phyloP scores from a whole-genome alignment of 495 filamentous ascomycete genomes.

The Penicillium lividum region DNA sequence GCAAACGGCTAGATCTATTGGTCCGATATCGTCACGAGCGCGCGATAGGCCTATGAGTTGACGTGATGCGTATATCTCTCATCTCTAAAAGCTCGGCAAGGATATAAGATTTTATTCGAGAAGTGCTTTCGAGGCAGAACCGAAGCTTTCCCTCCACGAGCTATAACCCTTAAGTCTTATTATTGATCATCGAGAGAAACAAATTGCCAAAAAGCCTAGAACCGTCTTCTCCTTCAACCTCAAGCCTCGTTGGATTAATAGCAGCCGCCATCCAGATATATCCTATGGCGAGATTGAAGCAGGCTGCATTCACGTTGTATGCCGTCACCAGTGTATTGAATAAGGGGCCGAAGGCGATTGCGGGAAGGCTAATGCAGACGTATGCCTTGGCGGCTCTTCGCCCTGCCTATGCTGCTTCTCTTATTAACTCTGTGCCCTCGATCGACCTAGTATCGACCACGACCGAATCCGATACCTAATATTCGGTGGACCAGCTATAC shows the following conservation, averaged over 20 bases:
- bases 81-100: background rate
- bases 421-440: constrained; percentile 2
- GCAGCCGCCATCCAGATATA: constrained; percentile 11
- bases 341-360: constrained; percentile 7
- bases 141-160: background rate
- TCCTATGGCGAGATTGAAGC: constrained; percentile 9
- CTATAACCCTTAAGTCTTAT: background rate
- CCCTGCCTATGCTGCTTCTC: background rate
- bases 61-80: background rate
- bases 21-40: background rate
- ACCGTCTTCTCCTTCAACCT: background rate
- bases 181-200: background rate
- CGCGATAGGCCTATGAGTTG: background rate
- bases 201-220: background rate
- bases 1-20: background rate
- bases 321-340: constrained; percentile 13
- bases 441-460: constrained; percentile 10
- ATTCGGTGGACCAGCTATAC: constrained; percentile 10
- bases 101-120: background rate
- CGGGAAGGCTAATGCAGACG: constrained; percentile 8
- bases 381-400: constrained; percentile 6
- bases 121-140: background rate
- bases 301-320: constrained; percentile 10
- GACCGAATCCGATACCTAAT: constrained; percentile 12
- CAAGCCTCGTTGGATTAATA: constrained; percentile 5